Evolutionary conservation across 2,329 filamentous ascomycete species (phyloP).

Genomic region (Colletotrichum melonis): DNA sequence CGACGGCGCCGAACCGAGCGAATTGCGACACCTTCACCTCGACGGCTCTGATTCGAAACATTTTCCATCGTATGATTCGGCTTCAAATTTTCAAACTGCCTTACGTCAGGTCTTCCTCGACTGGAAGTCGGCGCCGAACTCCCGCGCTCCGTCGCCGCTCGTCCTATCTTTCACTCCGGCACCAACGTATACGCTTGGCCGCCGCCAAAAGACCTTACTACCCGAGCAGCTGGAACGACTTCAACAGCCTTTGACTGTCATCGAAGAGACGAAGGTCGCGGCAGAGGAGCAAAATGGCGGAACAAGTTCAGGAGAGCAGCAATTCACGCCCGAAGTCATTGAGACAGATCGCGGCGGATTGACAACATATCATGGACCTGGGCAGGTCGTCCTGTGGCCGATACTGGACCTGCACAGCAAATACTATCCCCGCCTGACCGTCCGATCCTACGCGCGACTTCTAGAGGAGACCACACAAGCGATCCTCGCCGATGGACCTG

Average conservation of each 20-base stretch:
- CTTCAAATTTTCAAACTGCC: constrained; percentile 34
- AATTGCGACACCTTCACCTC: constrained; percentile 33
- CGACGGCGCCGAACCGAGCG: constrained; percentile 16
- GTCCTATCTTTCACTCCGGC: constrained; percentile 85
- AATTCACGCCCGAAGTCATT: constrained; percentile 68
- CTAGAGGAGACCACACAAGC: constrained; percentile 82
- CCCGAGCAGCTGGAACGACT: constrained; percentile 58
- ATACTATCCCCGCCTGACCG: constrained; percentile 68
- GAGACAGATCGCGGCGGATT: constrained; percentile 86
- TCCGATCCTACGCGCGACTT: constrained; percentile 80
- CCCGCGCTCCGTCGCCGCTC: constrained; percentile 69
- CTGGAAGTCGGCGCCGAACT: constrained; percentile 45
- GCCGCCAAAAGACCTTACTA: constrained; percentile 74
- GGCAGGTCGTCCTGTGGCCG: constrained; percentile 93
- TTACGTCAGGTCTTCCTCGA: constrained; percentile 47
- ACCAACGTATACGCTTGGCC: constrained; percentile 90
- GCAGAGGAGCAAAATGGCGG: background rate
- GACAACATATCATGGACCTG: constrained; percentile 94
- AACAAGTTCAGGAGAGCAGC: constrained; percentile 39
- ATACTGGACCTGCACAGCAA: constrained; percentile 80
- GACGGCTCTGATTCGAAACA: background rate
- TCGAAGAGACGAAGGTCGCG: constrained; percentile 41
- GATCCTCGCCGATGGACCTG: constrained; percentile 67
- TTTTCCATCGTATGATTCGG: constrained; percentile 25
- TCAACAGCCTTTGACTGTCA: constrained; percentile 48